phyloP scores from a whole-genome alignment of 2,329 filamentous ascomycete species.

The Zelopaecilomyces penicillatus region DNA sequence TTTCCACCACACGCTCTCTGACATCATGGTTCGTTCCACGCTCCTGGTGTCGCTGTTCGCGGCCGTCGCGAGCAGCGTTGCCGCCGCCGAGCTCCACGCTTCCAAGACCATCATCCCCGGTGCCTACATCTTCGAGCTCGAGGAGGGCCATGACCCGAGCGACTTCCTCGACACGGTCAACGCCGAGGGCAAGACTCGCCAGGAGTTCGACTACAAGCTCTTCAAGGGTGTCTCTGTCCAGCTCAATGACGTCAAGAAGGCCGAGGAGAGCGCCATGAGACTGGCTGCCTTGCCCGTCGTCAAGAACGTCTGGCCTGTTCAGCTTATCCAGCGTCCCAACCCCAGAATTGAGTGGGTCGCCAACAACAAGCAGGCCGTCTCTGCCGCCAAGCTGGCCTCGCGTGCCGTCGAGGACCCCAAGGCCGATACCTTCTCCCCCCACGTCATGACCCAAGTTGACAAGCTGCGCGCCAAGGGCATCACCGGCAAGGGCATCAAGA shows the following conservation, averaged over 20 bases:
- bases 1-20: too few relatives aligned
- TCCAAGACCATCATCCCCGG: conserved; percentile 29
- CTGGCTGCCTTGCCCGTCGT: conserved; percentile 35
- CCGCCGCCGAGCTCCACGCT: conserved; percentile 9
- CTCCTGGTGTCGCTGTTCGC: conserved; percentile 10
- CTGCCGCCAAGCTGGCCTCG: background rate
- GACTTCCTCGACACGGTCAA: conserved; percentile 3
- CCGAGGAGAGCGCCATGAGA: conserved; percentile 33
- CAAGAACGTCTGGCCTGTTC: conserved; percentile 42
- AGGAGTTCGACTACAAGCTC: conserved; percentile 40
- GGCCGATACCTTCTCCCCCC: conserved; percentile 21
- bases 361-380: conserved; percentile 9
- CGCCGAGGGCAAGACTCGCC: conserved; percentile 29
- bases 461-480: conserved; percentile 41
- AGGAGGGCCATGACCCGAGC: conserved; percentile 29
- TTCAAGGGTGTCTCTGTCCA: conserved; percentile 48
- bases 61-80: conserved; percentile 19
- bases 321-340: conserved; percentile 34
- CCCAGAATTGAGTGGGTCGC: conserved; percentile 37
- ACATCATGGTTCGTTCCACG: conserved; percentile 9
- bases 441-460: conserved; percentile 49
- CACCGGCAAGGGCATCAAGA: conserved; percentile 43
- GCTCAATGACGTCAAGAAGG: conserved; percentile 36
- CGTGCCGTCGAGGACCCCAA: conserved; percentile 1
- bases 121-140: conserved; percentile 46